Base-by-base conservation (phyloP, 345 rosid species). In the Eucalyptus pauciflora region DNA sequence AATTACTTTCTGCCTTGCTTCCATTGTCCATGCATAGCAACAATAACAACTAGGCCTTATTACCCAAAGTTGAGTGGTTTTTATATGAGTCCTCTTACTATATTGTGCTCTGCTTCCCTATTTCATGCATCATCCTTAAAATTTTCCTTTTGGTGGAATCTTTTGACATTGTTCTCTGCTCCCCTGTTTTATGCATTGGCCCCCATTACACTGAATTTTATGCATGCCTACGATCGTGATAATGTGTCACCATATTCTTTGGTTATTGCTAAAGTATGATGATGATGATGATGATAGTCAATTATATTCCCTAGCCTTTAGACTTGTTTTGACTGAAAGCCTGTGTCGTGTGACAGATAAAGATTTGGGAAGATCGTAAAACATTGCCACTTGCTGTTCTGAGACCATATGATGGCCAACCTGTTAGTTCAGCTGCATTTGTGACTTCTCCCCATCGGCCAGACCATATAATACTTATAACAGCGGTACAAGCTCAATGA, bases 351-450 rank as follows among this genome's bases (percentile, higher is more conserved):
- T 83, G 62, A 89, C 95, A 97, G 99, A 93, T 97, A 86, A 97
- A 97, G 92, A 95, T 97, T 88, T 97, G 99, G 99, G 98, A 96
- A 88, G 98, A 96, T 90, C 94, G 90, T 91, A 97, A 95, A 92
- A 90, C 93, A 85, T 91, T 87, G 45, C 96, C 98, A 58, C 95
- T 96, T 91, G 91, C 92, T 71, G 94, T 96, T 49, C 90, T 97
- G 92, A 96, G 94, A 91, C 99, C 99, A 48, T 95, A 97, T 89
- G 95, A 95, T 91, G 98, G 99, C 58, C 94, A 92, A 79, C 96
- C 99, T 89, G 98, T 97, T 87, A 93, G 92, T 90, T 95, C 98
- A 46, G 98, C 94, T 52, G 92, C 91, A 48, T 96, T 96, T 90
- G 91, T 97, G 90, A 93, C 94, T 89, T 95, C 96, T 79, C 94